Base-by-base conservation (phyloP, 2,329 filamentous ascomycete species). In the Trichoderma hamatum region DNA sequence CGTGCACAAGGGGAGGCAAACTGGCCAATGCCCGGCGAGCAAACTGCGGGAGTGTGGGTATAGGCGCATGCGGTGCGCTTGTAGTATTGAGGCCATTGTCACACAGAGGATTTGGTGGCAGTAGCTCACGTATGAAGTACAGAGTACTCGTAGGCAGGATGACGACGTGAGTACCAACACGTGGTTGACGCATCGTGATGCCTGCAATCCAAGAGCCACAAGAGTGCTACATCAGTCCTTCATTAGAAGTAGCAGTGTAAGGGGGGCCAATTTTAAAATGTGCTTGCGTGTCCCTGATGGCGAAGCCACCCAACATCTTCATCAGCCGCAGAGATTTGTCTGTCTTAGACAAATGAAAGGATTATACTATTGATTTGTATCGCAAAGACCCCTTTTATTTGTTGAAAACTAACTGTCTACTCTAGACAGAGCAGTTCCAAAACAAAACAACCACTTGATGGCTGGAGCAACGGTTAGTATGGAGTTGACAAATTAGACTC, bases 11-110 rank as follows among this genome's bases (percentile, higher is more conserved):
- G 28, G 49, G 34, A 39, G 36, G 34, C 34, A 32, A 36, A 39
- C 62, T 30, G 52, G 62, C 66, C 66, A 68, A 68, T 68, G 49
- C 28, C 51, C 16, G 9, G 26, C 26, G 1, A 30, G 66, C 26
- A 55, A 46, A 36, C 19, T 21, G 36, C 36, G 39, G n/a, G 28
- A 61, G 58, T 30, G 58, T 68, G 66, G 66, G 36, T 61, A 46
- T 58, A 2, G 36, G 49, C 49, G 51, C 49, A 61, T 68, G 66
- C 59, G 55, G 51, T 68, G 49, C 21, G n/a, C 63, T 62, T 61
- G 39, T 13, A 32, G 51, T 26, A 19, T 62, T 5, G 60, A 62
- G 28, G 28, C 4, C 36, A 61, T 30, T 56, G 24, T 34, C 9
- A 56, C 51, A 46, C 34, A 7, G n/a, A 55, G 34, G 32, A 43